Evolutionary conservation across 805 yeast species (phyloP).

Genomic region (Dipodascopsis uninucleata): DNA sequence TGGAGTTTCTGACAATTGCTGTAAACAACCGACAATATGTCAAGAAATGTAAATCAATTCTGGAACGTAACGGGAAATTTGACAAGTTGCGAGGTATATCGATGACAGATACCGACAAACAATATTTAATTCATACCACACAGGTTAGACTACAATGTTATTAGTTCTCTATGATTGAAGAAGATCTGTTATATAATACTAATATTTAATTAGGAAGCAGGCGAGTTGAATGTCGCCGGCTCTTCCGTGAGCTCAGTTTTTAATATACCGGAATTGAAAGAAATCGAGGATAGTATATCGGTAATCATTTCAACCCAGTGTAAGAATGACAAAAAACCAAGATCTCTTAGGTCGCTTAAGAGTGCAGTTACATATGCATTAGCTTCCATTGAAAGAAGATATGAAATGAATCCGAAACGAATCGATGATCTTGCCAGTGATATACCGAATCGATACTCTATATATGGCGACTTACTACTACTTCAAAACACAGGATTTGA

Average conservation of each 20-base stretch:
- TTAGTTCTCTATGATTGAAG: neutral
- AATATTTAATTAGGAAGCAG: too few species aligned
- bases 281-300: neutral
- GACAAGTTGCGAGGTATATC: constrained; percentile 18
- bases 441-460: constrained; percentile 52
- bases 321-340: neutral
- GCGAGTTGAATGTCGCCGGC: too few species aligned
- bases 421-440: neutral
- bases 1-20: constrained; percentile 9
- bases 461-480: constrained; percentile 60
- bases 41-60: constrained; percentile 15
- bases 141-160: constrained; percentile 4
- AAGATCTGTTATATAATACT: neutral
- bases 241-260: neutral
- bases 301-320: neutral
- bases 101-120: constrained; percentile 4
- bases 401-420: neutral
- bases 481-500: constrained; percentile 47
- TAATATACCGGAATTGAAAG: neutral
- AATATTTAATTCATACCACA: constrained; percentile 14
- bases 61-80: constrained; percentile 11
- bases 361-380: neutral
- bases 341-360: neutral
- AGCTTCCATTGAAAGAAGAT: neutral
- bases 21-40: constrained; percentile 9